phyloP scores from a whole-genome alignment of 2,329 filamentous ascomycete species.

The Purpureocillium takamizusanense region DNA sequence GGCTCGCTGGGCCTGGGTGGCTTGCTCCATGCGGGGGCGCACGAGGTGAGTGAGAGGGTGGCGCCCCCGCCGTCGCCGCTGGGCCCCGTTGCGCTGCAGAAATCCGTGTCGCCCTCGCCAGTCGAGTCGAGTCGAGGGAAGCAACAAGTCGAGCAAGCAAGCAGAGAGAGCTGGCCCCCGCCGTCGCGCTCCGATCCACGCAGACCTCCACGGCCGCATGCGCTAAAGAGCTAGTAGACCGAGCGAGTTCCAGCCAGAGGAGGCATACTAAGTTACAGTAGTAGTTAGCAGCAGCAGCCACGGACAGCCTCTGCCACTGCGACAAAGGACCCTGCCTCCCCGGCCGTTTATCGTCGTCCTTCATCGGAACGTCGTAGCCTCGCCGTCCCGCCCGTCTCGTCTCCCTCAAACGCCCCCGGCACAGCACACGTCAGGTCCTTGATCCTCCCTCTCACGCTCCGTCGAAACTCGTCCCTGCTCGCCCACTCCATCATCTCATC shows the following conservation, averaged over 20 bases:
- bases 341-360: neutral
- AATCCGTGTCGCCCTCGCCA: no score
- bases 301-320: no score
- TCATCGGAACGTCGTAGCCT: neutral
- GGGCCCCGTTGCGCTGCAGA: neutral
- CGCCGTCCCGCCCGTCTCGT: neutral
- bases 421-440: no score
- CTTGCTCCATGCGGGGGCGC: slow-evolving; percentile 1
- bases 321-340: neutral
- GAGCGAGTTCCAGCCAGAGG: no score
- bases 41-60: neutral
- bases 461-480: neutral
- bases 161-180: no score
- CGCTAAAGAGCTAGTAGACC: neutral
- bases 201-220: neutral
- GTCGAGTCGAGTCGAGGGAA: no score
- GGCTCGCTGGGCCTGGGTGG: neutral
- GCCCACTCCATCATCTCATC: neutral
- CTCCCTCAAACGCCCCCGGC: neutral
- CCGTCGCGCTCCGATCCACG: neutral
- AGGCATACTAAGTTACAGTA: no score
- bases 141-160: no score
- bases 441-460: neutral
- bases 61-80: neutral
- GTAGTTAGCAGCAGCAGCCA: no score